phyloP scores from a whole-genome alignment of 495 filamentous ascomycete genomes.

The Diplogelasinospora grovesii region DNA sequence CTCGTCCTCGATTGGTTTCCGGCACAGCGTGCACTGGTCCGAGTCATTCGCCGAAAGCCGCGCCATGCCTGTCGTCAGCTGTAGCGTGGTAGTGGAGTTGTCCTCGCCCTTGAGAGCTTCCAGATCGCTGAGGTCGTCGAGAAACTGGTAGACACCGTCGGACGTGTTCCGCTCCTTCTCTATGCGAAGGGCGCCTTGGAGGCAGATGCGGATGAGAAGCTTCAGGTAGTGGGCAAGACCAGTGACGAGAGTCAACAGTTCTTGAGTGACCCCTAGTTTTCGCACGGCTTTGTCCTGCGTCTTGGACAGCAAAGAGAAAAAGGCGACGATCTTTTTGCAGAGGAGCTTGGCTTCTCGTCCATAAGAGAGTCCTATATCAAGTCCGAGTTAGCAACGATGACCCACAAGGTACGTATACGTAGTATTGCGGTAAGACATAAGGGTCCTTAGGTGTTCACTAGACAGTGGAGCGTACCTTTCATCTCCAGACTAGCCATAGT shows the following conservation, averaged over 20 bases:
- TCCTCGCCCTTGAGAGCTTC: conserved; percentile 66
- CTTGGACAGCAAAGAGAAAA: conserved; percentile 89
- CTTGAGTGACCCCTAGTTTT: conserved; percentile 93
- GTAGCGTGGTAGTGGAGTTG: conserved; percentile 50
- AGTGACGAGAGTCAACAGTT: conserved; percentile 89
- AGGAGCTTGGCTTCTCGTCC: conserved; percentile 92
- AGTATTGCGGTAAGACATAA: neutral
- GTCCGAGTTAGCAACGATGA: conserved; percentile 13
- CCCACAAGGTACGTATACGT: too few relatives aligned
- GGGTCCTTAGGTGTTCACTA: neutral
- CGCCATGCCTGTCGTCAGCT: conserved; percentile 65
- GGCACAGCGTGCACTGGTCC: conserved; percentile 74
- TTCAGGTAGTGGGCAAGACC: conserved; percentile 98
- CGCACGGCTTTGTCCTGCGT: conserved; percentile 83
- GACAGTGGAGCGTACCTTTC: conserved; percentile 51
- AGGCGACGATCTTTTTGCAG: conserved; percentile 98
- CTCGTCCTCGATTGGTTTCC: conserved; percentile 87
- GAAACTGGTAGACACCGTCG: conserved; percentile 71
- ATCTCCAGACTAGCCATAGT: conserved; percentile 61
- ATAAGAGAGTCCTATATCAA: conserved; percentile 71
- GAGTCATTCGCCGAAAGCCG: conserved; percentile 70
- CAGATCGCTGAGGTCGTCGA: conserved; percentile 69
- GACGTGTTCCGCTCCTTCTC: conserved; percentile 72
- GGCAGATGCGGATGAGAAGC: conserved; percentile 90
- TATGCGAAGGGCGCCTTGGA: conserved; percentile 86